phyloP scores from a whole-genome alignment of 352 stramenopile species.

The Globisporangium recalcitrans region DNA sequence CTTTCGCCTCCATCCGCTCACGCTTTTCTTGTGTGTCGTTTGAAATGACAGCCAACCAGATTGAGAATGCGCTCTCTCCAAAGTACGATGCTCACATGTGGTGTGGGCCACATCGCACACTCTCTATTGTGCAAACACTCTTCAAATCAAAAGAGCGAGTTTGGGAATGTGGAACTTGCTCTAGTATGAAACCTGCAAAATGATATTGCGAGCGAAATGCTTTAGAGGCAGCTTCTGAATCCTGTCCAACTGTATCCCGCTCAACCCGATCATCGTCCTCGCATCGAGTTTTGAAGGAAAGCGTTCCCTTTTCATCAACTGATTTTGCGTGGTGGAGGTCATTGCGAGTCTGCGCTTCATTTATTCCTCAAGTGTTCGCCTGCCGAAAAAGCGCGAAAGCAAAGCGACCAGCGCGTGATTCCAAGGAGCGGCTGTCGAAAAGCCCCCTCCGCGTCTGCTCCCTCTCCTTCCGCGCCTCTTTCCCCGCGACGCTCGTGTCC shows the following conservation, averaged over 20 bases:
- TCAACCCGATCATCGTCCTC: too few species aligned
- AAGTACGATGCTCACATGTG: too few species aligned
- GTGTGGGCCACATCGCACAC: too few species aligned
- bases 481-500: neutral
- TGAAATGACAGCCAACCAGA: neutral
- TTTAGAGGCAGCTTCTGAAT: too few species aligned
- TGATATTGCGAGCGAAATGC: too few species aligned
- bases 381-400: neutral
- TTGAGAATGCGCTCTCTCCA: conserved; percentile 14
- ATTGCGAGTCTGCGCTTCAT: neutral
- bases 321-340: neutral
- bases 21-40: neutral
- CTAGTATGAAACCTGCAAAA: too few species aligned
- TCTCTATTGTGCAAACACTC: too few species aligned
- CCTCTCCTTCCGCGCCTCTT: conserved; percentile 4
- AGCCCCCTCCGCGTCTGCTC: conserved; percentile 2
- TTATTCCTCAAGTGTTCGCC: neutral
- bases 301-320: neutral
- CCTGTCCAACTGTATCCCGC: too few species aligned
- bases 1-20: conserved; percentile 74
- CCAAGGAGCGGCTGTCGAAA: neutral
- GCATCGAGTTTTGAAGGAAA: too few species aligned
- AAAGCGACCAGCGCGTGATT: conserved; percentile 4
- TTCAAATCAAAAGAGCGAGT: too few species aligned
- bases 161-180: too few species aligned